Base-by-base conservation (phyloP, 768 basidiomycete species). In the Leucocoprinus sp. region DNA sequence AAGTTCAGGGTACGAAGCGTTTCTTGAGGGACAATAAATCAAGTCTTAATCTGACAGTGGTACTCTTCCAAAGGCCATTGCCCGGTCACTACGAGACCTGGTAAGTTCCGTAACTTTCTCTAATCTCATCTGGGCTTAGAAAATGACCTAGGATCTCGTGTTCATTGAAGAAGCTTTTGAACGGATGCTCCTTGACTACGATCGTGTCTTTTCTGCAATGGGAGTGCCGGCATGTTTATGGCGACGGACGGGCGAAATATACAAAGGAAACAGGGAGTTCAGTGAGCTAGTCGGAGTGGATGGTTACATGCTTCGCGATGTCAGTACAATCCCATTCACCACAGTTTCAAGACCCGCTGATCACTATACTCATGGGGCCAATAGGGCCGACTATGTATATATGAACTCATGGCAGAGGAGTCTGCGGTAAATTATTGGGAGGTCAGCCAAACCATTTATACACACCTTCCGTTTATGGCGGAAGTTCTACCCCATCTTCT, bases 111-210 rank as follows among this genome's bases (percentile, higher is more conserved):
- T 6, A 22, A 27, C 45, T 39, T 45, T 24, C 44, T 1, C 6
- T 24, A 36, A 19, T 43, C 45, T 9, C 40, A n/a, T 17, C 37
- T 44, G 5, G 42, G 33, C 43, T 50, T 22, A 29, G 22, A 23
- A 42, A 33, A 17, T 15, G 45, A 28, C 39, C 12, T 52, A 85
- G 84, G 95, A 99, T 62, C 75, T 96, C 21, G 88, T 98, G 9
- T 95, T 96, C 62, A 93, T 99, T 55, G 95, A 98, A 62, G 95
- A 98, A 64, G 93, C 88, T 0, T 97, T 98, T 57, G 95, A 99
- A 61, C 84, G 93, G 1, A 72, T 97, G 50, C 71, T 99, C 47
- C 78, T 98, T 17, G 93, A 96, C 58, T 97, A 97, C 51, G 95
- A 97, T 60, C 84, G 93, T 18, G 91, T 88, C 11, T 90, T 91